A percentile compares a stretch with the other conserved stretches of the same genome.
Evolutionary conservation across 441 rosid species (phyloP).

Genomic region (Capsella rubella): DNA sequence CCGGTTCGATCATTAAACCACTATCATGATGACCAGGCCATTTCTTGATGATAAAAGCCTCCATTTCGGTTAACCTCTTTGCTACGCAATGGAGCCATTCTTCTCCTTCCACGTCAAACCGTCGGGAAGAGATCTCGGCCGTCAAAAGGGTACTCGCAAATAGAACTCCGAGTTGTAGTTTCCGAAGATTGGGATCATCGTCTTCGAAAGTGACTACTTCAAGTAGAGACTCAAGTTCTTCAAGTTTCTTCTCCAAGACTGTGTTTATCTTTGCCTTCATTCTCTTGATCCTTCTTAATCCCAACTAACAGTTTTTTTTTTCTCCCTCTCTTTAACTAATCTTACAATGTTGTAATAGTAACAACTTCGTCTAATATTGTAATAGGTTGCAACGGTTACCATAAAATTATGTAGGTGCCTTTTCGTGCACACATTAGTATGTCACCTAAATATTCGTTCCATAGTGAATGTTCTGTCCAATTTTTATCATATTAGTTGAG

Average conservation of each 20-base stretch:
- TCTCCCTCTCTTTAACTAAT: not conserved
- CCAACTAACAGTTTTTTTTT: not conserved
- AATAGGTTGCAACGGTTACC: constrained; percentile 34
- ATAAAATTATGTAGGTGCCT: not conserved
- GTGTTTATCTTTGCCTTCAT: constrained; percentile 26
- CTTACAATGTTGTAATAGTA: constrained; percentile 12
- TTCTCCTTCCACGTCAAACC: not conserved
- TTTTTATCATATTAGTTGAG: not conserved
- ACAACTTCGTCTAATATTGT: no score
- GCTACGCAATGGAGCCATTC: constrained; percentile 20
- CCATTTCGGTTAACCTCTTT: constrained; percentile 28
- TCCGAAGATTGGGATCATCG: constrained; percentile 6
- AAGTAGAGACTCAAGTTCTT: constrained; percentile 38
- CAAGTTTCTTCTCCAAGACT: constrained; percentile 41
- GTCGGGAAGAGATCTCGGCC: constrained; percentile 34
- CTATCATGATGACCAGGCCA: not conserved
- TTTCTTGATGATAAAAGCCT: not conserved
- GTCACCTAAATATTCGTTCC: not conserved
- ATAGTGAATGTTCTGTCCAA: not conserved
- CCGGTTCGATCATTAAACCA: not conserved
- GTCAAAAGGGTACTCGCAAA: constrained; percentile 25
- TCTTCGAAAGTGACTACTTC: constrained; percentile 19
- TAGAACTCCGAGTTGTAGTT: constrained; percentile 7
- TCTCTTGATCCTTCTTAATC: not conserved
- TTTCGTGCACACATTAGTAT: constrained; percentile 7